Percentiles rank a stretch among this genome's conserved stretches.
Evolutionary conservation across 2,329 filamentous ascomycete species (phyloP).

Genomic region (Trichoderma sp.): DNA sequence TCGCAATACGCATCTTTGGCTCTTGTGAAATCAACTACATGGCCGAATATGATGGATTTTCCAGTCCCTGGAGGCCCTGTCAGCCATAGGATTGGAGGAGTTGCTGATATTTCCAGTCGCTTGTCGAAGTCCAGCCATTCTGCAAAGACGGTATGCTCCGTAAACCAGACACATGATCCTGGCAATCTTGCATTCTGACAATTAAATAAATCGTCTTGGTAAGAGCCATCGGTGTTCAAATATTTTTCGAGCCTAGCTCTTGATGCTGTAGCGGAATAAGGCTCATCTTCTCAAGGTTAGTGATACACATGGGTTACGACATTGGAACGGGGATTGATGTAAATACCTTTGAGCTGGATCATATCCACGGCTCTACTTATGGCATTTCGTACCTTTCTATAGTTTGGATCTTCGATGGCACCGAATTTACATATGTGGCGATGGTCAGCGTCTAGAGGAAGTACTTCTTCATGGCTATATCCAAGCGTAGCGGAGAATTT

Average conservation of each 20-base stretch:
- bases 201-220: slow-evolving; percentile 4
- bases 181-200: not conserved
- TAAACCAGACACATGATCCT: slow-evolving; percentile 13
- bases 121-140: not conserved
- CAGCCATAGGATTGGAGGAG: slow-evolving; percentile 4
- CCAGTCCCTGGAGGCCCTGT: slow-evolving; percentile 2
- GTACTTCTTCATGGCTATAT: not conserved
- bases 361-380: not conserved
- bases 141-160: not conserved
- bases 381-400: not conserved
- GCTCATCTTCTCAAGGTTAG: not conserved
- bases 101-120: not conserved
- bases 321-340: not conserved
- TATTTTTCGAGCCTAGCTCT: not conserved
- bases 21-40: not conserved
- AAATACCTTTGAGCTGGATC: not conserved
- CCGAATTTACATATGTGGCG: not conserved
- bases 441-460: not conserved
- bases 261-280: not conserved
- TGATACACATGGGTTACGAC: not conserved
- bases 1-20: not conserved
- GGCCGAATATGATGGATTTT: slow-evolving; percentile 12
- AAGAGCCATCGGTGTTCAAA: not conserved
- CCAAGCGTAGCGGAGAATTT: not conserved
- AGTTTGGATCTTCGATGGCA: not conserved